Conservation (phyloP, 805 yeast species). For the Ogataea populi-albae region DNA sequence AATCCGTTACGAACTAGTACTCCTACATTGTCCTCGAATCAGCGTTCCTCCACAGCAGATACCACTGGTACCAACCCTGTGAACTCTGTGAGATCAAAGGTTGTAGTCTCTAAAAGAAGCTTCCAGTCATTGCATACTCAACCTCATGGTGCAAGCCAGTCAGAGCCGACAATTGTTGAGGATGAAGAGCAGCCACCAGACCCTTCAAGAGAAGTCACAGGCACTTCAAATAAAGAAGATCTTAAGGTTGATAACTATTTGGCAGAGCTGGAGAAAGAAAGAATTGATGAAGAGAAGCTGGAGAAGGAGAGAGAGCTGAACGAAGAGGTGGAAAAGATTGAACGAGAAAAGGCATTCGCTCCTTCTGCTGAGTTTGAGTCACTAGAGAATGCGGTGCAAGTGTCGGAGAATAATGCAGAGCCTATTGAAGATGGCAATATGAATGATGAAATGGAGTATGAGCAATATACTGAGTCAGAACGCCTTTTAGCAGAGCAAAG, state of each 20-base stretch:
- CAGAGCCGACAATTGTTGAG: conserved; percentile 25
- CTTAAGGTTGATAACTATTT: conserved; percentile 12
- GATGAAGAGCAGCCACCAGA: conserved; percentile 15
- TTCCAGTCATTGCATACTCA: conserved; percentile 24
- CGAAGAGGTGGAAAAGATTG: conserved; percentile 37
- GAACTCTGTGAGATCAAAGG: too few species aligned
- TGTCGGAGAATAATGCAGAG: conserved; percentile 10
- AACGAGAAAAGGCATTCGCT: conserved; percentile 26
- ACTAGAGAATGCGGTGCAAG: conserved; percentile 10
- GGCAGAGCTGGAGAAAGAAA: conserved; percentile 29
- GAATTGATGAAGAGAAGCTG: conserved; percentile 32
- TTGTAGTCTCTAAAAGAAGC: conserved; percentile 20
- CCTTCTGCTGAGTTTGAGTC: conserved; percentile 2
- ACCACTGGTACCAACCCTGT: too few species aligned
- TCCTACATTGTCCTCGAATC: too few species aligned
- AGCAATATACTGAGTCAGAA: conserved; percentile 26
- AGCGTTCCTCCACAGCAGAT: too few species aligned
- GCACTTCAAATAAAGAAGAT: conserved; percentile 21
- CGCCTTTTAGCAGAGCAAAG: conserved; percentile 25
- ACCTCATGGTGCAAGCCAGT: conserved; percentile 11
- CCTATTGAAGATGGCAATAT: conserved; percentile 11
- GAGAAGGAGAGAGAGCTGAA: conserved; percentile 39
- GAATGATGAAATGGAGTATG: conserved; percentile 11
- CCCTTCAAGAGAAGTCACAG: too few species aligned
- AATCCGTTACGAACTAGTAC: conserved; percentile 10